Percentiles rank a stretch among this genome's conserved stretches.
These are phyloP conservation scores for Hymenoscyphus linearis DNA, from an alignment of 2,329 filamentous ascomycete species.

Conservation along the genomic window DNA sequence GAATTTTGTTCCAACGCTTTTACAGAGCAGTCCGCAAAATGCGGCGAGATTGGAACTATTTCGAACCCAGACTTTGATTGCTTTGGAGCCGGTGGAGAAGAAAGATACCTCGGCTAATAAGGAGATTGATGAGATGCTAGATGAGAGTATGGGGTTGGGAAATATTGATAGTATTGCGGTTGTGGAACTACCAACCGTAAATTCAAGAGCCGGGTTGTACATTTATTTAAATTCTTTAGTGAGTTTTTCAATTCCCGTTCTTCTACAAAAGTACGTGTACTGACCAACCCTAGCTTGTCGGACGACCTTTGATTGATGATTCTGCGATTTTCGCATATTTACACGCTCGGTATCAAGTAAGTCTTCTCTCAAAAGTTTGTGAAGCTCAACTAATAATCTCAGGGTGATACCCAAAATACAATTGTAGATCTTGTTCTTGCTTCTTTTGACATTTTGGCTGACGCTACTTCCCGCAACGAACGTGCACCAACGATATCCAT, in stretches of 20 bases:
- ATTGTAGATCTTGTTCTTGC: constrained; percentile 80
- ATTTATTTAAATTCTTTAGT: constrained; percentile 80
- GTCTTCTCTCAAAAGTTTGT: constrained; percentile 11
- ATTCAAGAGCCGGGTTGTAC: constrained; percentile 77
- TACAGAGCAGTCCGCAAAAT: constrained; percentile 50
- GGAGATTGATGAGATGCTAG: constrained; percentile 52
- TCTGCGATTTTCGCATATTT: constrained; percentile 71
- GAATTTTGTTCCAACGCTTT: constrained; percentile 50
- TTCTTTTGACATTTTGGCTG: constrained; percentile 84
- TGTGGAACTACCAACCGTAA: constrained; percentile 63
- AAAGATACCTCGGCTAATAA: constrained; percentile 45
- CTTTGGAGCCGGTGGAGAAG: constrained; percentile 50
- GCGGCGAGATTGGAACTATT: constrained; percentile 49
- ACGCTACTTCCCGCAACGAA: constrained; percentile 71
- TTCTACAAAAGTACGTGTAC: background rate
- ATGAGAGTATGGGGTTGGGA: constrained; percentile 49
- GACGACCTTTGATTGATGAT: constrained; percentile 80
- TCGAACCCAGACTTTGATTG: constrained; percentile 49
- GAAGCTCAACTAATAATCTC: constrained; percentile 26
- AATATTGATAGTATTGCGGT: constrained; percentile 38
- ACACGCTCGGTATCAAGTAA: constrained; percentile 76
- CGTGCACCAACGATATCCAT: constrained; percentile 58
- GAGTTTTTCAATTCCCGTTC: constrained; percentile 30
- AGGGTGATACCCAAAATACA: constrained; percentile 73
- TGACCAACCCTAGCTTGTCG: constrained; percentile 56